These are phyloP conservation scores for Alternaria triticina DNA, from an alignment of 2,329 filamentous ascomycete species.

Conservation along the genomic window DNA sequence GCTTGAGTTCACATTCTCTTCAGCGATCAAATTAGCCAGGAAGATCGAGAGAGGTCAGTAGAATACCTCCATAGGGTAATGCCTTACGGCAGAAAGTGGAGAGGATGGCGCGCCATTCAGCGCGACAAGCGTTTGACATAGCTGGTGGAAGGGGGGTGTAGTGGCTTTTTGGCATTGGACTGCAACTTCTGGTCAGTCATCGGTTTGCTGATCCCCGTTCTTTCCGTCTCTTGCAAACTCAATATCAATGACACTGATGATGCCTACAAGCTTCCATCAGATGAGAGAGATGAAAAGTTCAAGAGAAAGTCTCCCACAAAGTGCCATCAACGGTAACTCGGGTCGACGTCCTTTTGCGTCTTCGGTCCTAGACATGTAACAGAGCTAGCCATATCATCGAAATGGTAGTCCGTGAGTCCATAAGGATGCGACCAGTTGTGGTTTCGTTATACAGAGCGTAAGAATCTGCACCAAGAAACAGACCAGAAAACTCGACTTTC, in stretches of 20 bases:
- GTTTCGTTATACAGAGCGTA: background rate
- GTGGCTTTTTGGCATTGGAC: background rate
- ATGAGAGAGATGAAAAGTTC: accelerated
- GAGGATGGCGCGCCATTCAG: background rate
- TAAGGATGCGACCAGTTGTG: conserved; percentile 11
- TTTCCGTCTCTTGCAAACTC: background rate
- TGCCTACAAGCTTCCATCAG: background rate
- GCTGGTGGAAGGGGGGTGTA: background rate
- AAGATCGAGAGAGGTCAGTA: background rate
- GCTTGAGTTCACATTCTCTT: background rate
- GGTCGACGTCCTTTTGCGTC: background rate
- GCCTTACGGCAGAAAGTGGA: background rate
- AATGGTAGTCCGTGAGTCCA: conserved; percentile 19
- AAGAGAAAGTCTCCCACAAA: background rate
- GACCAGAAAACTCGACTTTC: background rate
- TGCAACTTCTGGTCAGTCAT: background rate
- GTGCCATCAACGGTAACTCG: background rate
- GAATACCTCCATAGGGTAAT: background rate
- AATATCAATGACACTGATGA: background rate
- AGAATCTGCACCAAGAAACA: background rate
- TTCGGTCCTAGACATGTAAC: conserved; percentile 3
- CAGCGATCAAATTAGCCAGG: background rate
- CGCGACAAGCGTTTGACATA: background rate
- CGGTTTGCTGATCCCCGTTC: background rate
- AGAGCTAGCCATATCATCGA: conserved; percentile 18